Base-by-base conservation (phyloP, 176 grass and related monocot species). In the Aegilops longissima region DNA sequence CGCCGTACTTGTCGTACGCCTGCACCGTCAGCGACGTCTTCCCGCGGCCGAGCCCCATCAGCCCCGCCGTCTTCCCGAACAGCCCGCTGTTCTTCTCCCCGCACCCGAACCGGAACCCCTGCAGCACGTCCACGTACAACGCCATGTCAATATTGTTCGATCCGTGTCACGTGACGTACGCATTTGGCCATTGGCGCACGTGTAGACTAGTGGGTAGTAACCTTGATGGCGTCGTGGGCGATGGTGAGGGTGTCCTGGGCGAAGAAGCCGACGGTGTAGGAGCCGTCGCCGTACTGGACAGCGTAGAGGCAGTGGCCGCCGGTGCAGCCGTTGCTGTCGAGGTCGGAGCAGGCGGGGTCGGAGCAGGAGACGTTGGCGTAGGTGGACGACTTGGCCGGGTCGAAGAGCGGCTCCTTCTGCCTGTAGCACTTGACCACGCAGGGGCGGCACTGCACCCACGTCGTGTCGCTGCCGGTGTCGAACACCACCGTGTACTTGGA, bases 381-480 rank as follows among this genome's bases (percentile, higher is more conserved):
- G 8, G 94, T 96, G 18, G 90, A 69, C 1, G 94, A 98, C 29
- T 59, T 64, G 31, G 88, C 31, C 0, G 97, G 94, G 45, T 70
- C 62, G 35, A 98, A 98, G 47, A 96, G 38, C 2, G 49, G 85
- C 34, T 94, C 89, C 70, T 70, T 39, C 54, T 98, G 92, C 54
- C 1, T 4, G 88, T 98, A 91, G 82, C 97, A 94, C 45, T 4
- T 12, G 3, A 2, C 75, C 30, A 84, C 86, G 58, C 95, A 97
- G 3, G 95, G 95, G 73, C 78, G 59, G 87, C 95, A 97, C 74
- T 97, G 95, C 84, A 97, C 93, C 95, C 95, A 97, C 14, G 92
- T 94, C 74, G 92, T 90, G 81, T 97, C 95, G 87, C 95, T 97
- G 79, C 95, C 95, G 20, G 95, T 97, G 95, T 97, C 95, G 72